Conservation (phyloP, 176 grass and related monocot species). For the Zea luxurians region DNA sequence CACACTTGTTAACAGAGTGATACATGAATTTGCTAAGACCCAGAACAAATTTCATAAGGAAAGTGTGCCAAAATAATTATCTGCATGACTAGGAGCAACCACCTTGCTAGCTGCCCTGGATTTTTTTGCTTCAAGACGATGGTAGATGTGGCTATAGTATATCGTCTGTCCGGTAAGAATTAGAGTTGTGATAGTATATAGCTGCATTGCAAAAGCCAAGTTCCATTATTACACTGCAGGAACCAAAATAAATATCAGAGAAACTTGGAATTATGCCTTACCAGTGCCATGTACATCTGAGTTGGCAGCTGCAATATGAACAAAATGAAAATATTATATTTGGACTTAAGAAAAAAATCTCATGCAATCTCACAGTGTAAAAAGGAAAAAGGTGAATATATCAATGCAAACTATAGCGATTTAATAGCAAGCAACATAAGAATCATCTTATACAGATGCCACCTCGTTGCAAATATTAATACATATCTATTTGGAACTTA, state of each 20-base stretch:
- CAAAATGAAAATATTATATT: slow-evolving; percentile 45
- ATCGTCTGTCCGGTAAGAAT: slow-evolving; percentile 68
- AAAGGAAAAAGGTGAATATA: background rate
- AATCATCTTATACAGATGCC: slow-evolving; percentile 13
- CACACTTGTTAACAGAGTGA: background rate
- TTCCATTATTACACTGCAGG: background rate
- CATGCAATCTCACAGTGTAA: background rate
- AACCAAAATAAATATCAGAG: slow-evolving; percentile 14
- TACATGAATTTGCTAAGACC: slow-evolving; percentile 2
- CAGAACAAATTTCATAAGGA: background rate
- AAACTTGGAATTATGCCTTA: slow-evolving; percentile 48
- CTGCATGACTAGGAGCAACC: slow-evolving; percentile 20
- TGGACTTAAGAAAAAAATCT: slow-evolving; percentile 10
- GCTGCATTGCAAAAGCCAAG: slow-evolving; percentile 55
- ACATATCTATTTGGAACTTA: background rate
- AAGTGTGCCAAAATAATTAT: slow-evolving; percentile 4
- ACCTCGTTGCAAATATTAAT: background rate
- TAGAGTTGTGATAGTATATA: slow-evolving; percentile 74
- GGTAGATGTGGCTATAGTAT: slow-evolving; percentile 77
- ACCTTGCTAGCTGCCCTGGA: slow-evolving; percentile 45
- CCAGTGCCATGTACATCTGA: slow-evolving; percentile 94
- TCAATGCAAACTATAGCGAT: slow-evolving; percentile 15
- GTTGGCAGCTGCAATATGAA: slow-evolving; percentile 78
- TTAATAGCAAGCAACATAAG: background rate
- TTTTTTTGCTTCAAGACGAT: slow-evolving; percentile 60